These are phyloP conservation scores for Tetradesmus obliquus DNA, from an alignment of 139 green algal genomes.

Conservation along the genomic window DNA sequence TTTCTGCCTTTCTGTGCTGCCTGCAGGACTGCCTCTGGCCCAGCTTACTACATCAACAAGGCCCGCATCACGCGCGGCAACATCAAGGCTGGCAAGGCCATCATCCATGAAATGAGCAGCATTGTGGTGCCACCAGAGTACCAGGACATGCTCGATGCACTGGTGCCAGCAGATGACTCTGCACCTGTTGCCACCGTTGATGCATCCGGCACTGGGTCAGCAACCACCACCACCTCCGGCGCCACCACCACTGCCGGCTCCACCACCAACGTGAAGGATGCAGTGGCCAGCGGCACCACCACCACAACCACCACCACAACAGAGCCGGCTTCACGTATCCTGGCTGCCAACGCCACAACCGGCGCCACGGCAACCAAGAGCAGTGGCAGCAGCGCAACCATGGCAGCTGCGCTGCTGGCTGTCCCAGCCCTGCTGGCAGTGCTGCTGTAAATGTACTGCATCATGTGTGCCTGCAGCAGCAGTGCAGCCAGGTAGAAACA, in stretches of 20 bases:
- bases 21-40: not conserved
- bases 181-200: not conserved
- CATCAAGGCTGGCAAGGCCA: slow-evolving; percentile 30
- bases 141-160: slow-evolving; percentile 2
- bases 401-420: slow-evolving; percentile 7
- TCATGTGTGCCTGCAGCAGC: not conserved
- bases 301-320: not conserved
- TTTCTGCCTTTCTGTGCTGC: not conserved
- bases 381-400: not conserved
- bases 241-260: not conserved
- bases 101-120: slow-evolving; percentile 29
- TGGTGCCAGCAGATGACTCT: not conserved
- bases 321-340: not conserved
- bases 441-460: not conserved
- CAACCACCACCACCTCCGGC: not conserved
- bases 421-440: slow-evolving; percentile 32
- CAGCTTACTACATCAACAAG: slow-evolving; percentile 37
- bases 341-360: not conserved
- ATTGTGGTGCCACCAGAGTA: slow-evolving; percentile 19
- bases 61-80: slow-evolving; percentile 11
- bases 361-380: not conserved
- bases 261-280: not conserved
- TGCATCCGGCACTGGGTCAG: not conserved
- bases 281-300: not conserved
- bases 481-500: too few species aligned